Base-by-base conservation (phyloP, 2,329 filamentous ascomycete species). In the Venturia asperata region DNA sequence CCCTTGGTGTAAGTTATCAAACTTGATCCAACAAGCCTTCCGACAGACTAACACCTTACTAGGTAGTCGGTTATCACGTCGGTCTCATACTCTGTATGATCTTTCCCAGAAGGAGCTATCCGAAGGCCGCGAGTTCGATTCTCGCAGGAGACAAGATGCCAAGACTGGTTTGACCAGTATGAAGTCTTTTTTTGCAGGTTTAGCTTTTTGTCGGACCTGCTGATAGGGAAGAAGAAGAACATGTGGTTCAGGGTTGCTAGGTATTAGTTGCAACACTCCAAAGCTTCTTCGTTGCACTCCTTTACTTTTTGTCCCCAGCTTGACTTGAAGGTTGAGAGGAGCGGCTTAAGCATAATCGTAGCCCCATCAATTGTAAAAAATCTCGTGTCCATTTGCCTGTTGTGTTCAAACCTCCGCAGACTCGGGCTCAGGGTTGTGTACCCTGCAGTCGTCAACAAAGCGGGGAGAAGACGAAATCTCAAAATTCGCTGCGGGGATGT, bases 1-100 rank as follows among this genome's bases (percentile, higher is more conserved):
- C 52, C 52, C 52, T 34, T 58, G 52, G 52, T 58, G 52, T 58
- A 58, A 7, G 52, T 37, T 34, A 2, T n/a, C 30, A 37, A 34
- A n/a, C 24, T 34, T 19, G 17, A 2, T 17, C 37, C 52, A 15
- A n/a, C 7, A 9, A 19, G 52, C 52, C 52, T 58, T 39, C 52
- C 52, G 27, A 15, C 19, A n/a, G 9, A n/a, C 27, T 58, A 58
- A 58, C 52, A 37, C 9, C 52, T 15, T 0, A 6, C 9, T 5
- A 58, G 52, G 52, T 58, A 58, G 52, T 58, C 52, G 52, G 52
- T 58, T 58, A 58, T 58, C 52, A 58, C 52, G 52, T 58, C 52
- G 52, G 52, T 58, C 52, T 58, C 52, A 58, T 58, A 58, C 19
- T n/a, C 17, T n/a, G 17, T 58, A 37, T 58, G 52, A 58, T n/a